Conservation (phyloP, 352 stramenopile species). For the Phytophthora pinifolia region DNA sequence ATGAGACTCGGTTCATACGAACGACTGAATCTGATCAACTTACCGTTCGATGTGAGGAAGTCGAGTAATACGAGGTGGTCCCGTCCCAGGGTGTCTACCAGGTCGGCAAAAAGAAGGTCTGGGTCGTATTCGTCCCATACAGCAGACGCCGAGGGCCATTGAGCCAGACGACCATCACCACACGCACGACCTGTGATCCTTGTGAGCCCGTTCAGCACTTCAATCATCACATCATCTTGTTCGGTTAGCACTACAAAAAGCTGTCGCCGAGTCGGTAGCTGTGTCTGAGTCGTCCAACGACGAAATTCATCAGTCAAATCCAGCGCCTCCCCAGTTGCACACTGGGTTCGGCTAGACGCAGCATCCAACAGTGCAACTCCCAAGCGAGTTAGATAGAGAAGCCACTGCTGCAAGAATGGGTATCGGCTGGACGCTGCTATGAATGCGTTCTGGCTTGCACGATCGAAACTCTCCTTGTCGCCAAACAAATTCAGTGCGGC, state of each 20-base stretch:
- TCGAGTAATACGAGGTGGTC: slow-evolving; percentile 76
- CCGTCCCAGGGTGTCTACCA: slow-evolving; percentile 43
- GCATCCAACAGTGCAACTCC: slow-evolving; percentile 22
- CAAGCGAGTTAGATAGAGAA: slow-evolving; percentile 36
- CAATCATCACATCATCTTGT: slow-evolving; percentile 72
- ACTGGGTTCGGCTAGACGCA: background rate
- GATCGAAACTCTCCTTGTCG: slow-evolving; percentile 10
- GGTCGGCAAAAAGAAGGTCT: slow-evolving; percentile 58
- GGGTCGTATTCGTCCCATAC: slow-evolving; percentile 43
- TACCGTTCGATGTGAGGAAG: slow-evolving; percentile 71
- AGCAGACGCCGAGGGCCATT: too few relatives aligned
- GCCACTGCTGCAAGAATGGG: slow-evolving; percentile 64
- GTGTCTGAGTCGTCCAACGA: background rate
- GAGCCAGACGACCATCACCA: background rate
- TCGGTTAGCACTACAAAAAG: slow-evolving; percentile 58
- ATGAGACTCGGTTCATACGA: slow-evolving; percentile 2
- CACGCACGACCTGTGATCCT: slow-evolving; percentile 17
- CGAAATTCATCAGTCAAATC: background rate
- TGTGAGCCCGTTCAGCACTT: slow-evolving; percentile 52
- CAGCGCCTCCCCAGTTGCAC: background rate
- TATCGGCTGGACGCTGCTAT: slow-evolving; percentile 36
- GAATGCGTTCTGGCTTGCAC: slow-evolving; percentile 37
- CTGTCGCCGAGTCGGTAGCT: slow-evolving; percentile 32
- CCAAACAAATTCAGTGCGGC: slow-evolving; percentile 31
- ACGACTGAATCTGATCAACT: background rate